A percentile compares a stretch with the other conserved stretches of the same genome.
These are phyloP conservation scores for Crucihimalaya himalaica DNA, from an alignment of 345 rosid species.

Conservation along the genomic window DNA sequence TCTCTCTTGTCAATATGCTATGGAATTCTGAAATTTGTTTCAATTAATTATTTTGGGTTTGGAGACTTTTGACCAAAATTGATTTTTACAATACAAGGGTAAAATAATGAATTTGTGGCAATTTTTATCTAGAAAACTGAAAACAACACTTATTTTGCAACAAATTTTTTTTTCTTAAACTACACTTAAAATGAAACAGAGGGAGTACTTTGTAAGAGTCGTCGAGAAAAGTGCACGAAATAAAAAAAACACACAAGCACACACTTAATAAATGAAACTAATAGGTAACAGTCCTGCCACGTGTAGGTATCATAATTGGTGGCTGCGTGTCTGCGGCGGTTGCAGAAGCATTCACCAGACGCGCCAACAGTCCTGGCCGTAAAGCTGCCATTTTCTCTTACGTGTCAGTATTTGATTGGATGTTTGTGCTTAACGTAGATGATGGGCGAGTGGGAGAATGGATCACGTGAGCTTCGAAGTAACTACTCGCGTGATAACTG, in stretches of 20 bases:
- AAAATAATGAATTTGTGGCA: no score
- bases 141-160: no score
- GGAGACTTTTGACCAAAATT: no score
- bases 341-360: neutral
- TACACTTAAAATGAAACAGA: no score
- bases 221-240: conserved; percentile 3
- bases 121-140: no score
- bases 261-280: neutral
- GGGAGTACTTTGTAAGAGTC: no score
- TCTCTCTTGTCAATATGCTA: no score
- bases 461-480: conserved; percentile 33
- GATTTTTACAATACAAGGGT: no score
- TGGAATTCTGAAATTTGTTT: no score
- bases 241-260: conserved; percentile 6
- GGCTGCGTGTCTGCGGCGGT: conserved; percentile 30
- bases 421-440: neutral
- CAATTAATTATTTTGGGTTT: no score
- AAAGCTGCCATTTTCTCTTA: neutral
- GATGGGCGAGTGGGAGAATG: conserved; percentile 20
- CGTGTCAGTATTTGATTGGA: neutral
- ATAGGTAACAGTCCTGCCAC: conserved; percentile 10
- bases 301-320: neutral
- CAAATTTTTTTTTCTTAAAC: no score
- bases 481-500: neutral
- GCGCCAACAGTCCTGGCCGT: neutral